A percentile compares a stretch with the other conserved stretches of the same genome.
Evolutionary conservation across 108 stramenopile species (phyloP).

Genomic region (Conticribra weissflogii): DNA sequence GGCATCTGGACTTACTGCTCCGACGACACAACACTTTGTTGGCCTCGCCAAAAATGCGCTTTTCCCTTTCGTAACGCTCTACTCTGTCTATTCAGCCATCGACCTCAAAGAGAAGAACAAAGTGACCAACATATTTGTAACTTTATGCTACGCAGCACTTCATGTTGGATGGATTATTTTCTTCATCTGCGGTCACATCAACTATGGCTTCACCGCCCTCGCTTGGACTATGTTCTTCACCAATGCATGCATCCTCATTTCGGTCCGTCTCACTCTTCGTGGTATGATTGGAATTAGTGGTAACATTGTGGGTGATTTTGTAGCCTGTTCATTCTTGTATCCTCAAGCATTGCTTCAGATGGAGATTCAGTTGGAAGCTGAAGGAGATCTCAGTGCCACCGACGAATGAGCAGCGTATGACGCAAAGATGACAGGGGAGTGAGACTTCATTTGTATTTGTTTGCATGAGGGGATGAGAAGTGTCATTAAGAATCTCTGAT

Average conservation of each 20-base stretch:
- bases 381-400: not conserved
- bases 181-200: slow-evolving; percentile 43
- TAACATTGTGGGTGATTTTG: slow-evolving; percentile 25
- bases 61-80: slow-evolving; percentile 43
- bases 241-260: slow-evolving; percentile 25
- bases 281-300: slow-evolving; percentile 6
- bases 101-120: slow-evolving; percentile 2
- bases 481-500: too few species aligned
- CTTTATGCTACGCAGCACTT: not conserved
- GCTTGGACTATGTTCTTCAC: slow-evolving; percentile 34
- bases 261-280: not conserved
- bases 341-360: slow-evolving; percentile 24
- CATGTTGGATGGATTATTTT: slow-evolving; percentile 20
- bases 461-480: too few species aligned
- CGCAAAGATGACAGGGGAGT: too few species aligned
- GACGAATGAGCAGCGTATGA: too few species aligned
- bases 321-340: slow-evolving; percentile 15
- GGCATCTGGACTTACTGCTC: slow-evolving; percentile 25
- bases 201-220: slow-evolving; percentile 50
- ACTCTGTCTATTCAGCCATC: slow-evolving; percentile 23
- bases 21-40: slow-evolving; percentile 3
- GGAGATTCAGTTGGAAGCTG: slow-evolving; percentile 6
- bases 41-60: slow-evolving; percentile 37
- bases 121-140: not conserved
- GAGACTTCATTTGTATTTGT: too few species aligned